These are phyloP conservation scores for Phylloporus sp. DNA, from an alignment of 768 basidiomycete genomes.

Conservation along the genomic window DNA sequence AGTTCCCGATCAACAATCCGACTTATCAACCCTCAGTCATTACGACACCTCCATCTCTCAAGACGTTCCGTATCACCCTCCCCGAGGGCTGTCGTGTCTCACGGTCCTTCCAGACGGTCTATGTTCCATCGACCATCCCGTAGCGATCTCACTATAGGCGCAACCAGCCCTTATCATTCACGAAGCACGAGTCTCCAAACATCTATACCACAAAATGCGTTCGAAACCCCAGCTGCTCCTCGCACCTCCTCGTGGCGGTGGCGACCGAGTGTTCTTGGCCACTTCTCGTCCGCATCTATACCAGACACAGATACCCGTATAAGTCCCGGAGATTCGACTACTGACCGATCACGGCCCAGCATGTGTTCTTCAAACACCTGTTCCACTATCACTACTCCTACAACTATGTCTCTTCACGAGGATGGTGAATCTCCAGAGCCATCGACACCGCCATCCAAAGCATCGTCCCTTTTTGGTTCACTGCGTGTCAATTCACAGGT, in stretches of 20 bases:
- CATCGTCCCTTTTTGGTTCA: constrained; percentile 32
- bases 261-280: constrained; percentile 64
- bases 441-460: constrained; percentile 36
- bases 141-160: constrained; percentile 25
- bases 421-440: constrained; percentile 36
- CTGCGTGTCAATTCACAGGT: constrained; percentile 29
- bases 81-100: constrained; percentile 33
- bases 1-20: constrained; percentile 33
- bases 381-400: constrained; percentile 40
- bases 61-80: constrained; percentile 40
- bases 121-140: constrained; percentile 38
- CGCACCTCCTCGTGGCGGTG: constrained; percentile 40
- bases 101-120: constrained; percentile 39
- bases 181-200: constrained; percentile 51
- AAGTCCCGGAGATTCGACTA: constrained; percentile 38
- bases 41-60: constrained; percentile 42
- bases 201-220: constrained; percentile 25
- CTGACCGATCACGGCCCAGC: constrained; percentile 51
- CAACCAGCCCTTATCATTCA: constrained; percentile 37
- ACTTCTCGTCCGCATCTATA: constrained; percentile 51
- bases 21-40: constrained; percentile 37
- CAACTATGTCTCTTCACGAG: constrained; percentile 36
- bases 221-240: constrained; percentile 5
- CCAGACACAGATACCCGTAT: constrained; percentile 42
- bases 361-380: constrained; percentile 59